Base-by-base conservation (phyloP, 176 grass and related monocot genomes). In the Oropetium thomaeum region DNA sequence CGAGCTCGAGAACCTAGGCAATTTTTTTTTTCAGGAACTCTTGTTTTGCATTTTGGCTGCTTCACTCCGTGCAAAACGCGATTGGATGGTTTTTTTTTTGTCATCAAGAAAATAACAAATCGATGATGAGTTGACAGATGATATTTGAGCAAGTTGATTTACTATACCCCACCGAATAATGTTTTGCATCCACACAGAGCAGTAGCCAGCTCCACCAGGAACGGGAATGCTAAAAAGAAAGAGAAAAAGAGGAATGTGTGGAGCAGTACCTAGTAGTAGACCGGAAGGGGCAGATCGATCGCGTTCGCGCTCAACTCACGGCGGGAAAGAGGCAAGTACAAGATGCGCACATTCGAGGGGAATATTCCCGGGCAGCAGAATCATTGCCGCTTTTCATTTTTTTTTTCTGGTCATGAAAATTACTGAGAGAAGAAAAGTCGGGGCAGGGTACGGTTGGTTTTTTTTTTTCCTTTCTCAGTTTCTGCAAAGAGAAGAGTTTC, bases 261-360 rank as follows among this genome's bases (percentile, higher is more conserved):
- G 11, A 44, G 37, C 22, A 55, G 26, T 28, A 44, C 23, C 25
- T 20, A 4, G n/a, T n/a, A n/a, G 19, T 52, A 0, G 31, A 13
- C 23, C 16, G 78, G 84, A 87, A 63, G 73, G 84, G 84, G 78
- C 65, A 76, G 78, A 71, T 86, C 84, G 84, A 59, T 58, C 26
- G 48, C 73, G 73, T 72, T 27, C 4, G 84, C 13, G 58, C 5
- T 8, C 62, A 71, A 87, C 66, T 11, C 31, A 41, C 38, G 85
- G 78, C 13, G 32, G 74, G 74, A 49, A 53, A 71, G 27, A 29
- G 16, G 22, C 79, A 78, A 53, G 85, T 67, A 60, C 59, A 82
- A 82, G 67, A 82, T 82, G 79, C 79, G 85, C 85, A 82, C 67
- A 67, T 60, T 16, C 10, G 0, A 9, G 71, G 67, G 10, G 79